Conservation (phyloP, 1,284 basidiomycete species). For the Boletus smithii region DNA sequence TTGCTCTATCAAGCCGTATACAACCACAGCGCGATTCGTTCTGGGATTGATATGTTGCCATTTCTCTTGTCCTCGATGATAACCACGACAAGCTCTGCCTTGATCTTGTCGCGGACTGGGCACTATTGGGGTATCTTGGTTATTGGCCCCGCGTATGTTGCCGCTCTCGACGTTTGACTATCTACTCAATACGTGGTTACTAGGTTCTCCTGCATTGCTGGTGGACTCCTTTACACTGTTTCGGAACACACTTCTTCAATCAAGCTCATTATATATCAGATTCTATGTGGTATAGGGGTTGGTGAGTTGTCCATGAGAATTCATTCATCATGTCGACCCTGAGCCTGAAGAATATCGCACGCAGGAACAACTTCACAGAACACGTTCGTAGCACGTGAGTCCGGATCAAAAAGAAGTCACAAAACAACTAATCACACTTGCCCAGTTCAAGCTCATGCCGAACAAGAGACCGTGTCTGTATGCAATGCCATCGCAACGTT, state of each 20-base stretch:
- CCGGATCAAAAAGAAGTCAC: no score
- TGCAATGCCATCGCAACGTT: slow-evolving; percentile 13
- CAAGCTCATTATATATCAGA: slow-evolving; percentile 12
- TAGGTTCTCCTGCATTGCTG: slow-evolving; percentile 13
- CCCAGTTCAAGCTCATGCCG: slow-evolving; percentile 13
- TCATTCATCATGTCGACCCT: background rate
- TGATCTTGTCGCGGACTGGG: slow-evolving; percentile 13
- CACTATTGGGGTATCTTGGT: slow-evolving; percentile 15
- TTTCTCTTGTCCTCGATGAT: slow-evolving; percentile 13
- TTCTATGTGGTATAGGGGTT: slow-evolving; percentile 14
- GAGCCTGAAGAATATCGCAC: background rate
- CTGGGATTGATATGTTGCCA: slow-evolving; percentile 16
- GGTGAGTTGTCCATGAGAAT: slow-evolving; percentile 2
- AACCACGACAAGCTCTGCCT: slow-evolving; percentile 2
- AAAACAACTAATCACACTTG: background rate
- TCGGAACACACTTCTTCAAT: slow-evolving; percentile 10
- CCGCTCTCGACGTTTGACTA: background rate
- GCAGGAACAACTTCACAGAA: slow-evolving; percentile 14
- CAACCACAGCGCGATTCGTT: slow-evolving; percentile 12
- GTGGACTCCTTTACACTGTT: slow-evolving; percentile 12
- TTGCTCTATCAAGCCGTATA: slow-evolving; percentile 17
- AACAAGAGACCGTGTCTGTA: slow-evolving; percentile 6
- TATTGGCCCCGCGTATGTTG: slow-evolving; percentile 9
- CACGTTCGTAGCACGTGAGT: slow-evolving; percentile 13
- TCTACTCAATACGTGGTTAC: background rate